A percentile compares a stretch with the other conserved stretches of the same genome.
Evolutionary conservation across 345 rosid genomes (phyloP).

Genomic region (Clarkia xantiana): DNA sequence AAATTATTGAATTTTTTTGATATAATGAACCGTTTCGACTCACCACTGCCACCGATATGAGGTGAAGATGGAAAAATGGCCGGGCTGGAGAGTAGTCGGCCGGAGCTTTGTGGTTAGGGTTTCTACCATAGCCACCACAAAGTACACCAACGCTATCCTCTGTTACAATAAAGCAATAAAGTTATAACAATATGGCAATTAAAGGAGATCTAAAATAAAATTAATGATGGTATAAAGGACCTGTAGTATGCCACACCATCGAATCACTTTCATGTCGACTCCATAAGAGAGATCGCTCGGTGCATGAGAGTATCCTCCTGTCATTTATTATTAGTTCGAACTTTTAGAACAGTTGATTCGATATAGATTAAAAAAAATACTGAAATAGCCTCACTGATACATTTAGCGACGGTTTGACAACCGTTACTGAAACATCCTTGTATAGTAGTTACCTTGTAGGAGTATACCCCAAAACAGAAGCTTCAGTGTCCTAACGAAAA

Average conservation of each 20-base stretch:
- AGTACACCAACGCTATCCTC: constrained; percentile 57
- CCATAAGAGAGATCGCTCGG: constrained; percentile 43
- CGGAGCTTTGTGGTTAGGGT: constrained; percentile 36
- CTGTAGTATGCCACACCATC: constrained; percentile 69
- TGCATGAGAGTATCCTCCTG: constrained; percentile 67
- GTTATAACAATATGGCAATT: background rate
- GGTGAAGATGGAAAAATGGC: constrained; percentile 32
- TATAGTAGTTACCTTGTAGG: constrained; percentile 32
- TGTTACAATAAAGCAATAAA: constrained; percentile 8
- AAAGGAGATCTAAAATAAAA: background rate
- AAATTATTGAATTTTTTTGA: no score
- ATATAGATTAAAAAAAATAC: background rate
- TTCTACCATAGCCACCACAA: constrained; percentile 42
- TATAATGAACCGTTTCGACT: background rate
- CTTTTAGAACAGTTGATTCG: no score
- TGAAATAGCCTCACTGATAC: background rate
- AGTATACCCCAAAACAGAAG: constrained; percentile 63
- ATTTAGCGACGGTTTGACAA: background rate
- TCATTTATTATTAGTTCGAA: background rate
- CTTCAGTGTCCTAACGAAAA: constrained; percentile 39
- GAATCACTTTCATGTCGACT: constrained; percentile 47
- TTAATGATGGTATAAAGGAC: constrained; percentile 8
- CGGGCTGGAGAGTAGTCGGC: constrained; percentile 23
- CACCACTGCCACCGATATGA: constrained; percentile 59
- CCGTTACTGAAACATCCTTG: background rate